Base-by-base conservation (phyloP, 495 filamentous ascomycete species). In the Opeltia flavorubescens region DNA sequence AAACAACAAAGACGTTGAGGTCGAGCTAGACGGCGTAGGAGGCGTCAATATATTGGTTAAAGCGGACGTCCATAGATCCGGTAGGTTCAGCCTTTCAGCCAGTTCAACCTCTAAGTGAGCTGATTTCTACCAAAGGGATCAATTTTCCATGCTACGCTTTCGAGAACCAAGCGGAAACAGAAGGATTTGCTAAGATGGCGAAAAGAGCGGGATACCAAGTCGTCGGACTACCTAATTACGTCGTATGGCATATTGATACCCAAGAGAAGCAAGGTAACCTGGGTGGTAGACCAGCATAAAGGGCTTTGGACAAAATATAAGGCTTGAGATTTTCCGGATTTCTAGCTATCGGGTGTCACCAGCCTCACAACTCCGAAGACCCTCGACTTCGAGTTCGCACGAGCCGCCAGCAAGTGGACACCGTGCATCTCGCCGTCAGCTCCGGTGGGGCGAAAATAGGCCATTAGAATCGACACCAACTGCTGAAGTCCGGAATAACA, bases 201-300 rank as follows among this genome's bases (percentile, higher is more conserved):
- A 96, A 95, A 71, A 76, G 89, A 52, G 91, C 91, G 29, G 89
- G 89, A 35, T 96, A 95, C 64, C 72, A 86, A 57, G 91, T 98
- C 29, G 72, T 82, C 48, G 91, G 91, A 28, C 71, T 98, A 43
- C 93, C 91, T 47, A 98, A 98, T 65, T 98, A 98, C 61, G 78
- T 98, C 38, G 88, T 98, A 39, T 98, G 91, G 91, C 91, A 98
- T 62, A 86, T 95, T 54, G 91, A 98, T 61, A 98, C 91, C n/a
- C 78, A 94, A 34, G 91, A 96, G 71, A 95, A 95, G 71, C 76
- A 79, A 9, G 91, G 89, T 3, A 95, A 98, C 40, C 24, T 63
- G 46, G 74, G 66, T 43, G 55, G 43, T 24, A 50, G 55, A 34
- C 48, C 51, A 40, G 52, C 55, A 24, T 53, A 35, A 25, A 6